phyloP scores from a whole-genome alignment of 2,329 filamentous ascomycete species.

The Pezicula radicicola region DNA sequence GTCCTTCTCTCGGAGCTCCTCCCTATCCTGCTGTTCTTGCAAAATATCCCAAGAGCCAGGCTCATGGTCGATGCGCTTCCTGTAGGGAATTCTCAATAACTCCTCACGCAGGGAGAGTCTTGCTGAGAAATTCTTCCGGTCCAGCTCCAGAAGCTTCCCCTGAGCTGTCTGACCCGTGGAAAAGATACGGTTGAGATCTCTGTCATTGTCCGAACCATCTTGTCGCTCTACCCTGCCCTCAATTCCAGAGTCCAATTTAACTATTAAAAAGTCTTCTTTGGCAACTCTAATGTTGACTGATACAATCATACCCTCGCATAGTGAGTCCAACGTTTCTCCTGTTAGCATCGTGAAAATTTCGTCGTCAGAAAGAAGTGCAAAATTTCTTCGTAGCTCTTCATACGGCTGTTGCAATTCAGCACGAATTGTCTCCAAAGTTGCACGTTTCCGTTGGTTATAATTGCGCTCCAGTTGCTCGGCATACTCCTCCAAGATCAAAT shows the following conservation, averaged over 20 bases:
- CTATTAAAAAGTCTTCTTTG: slow-evolving; percentile 90
- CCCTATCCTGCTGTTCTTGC: slow-evolving; percentile 77
- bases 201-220: slow-evolving; percentile 72
- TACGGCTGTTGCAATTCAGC: slow-evolving; percentile 90
- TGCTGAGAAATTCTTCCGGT: slow-evolving; percentile 79
- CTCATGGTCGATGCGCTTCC: slow-evolving; percentile 66
- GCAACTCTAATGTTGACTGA: slow-evolving; percentile 85
- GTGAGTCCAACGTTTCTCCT: slow-evolving; percentile 81
- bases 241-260: slow-evolving; percentile 89
- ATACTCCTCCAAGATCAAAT: slow-evolving; percentile 94
- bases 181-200: slow-evolving; percentile 71
- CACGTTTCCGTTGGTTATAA: slow-evolving; percentile 90
- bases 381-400: slow-evolving; percentile 86
- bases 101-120: slow-evolving; percentile 85
- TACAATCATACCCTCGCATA: slow-evolving; percentile 88
- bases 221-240: slow-evolving; percentile 83
- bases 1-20: slow-evolving; percentile 82
- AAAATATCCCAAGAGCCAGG: slow-evolving; percentile 84
- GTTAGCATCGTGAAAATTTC: slow-evolving; percentile 97
- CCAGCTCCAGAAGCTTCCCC: slow-evolving; percentile 83
- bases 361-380: slow-evolving; percentile 64
- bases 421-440: slow-evolving; percentile 92
- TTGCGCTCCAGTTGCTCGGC: slow-evolving; percentile 92
- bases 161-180: slow-evolving; percentile 79
- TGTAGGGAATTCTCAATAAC: slow-evolving; percentile 69